Base-by-base conservation (phyloP, 805 yeast species). In the Saturnispora galanensis region DNA sequence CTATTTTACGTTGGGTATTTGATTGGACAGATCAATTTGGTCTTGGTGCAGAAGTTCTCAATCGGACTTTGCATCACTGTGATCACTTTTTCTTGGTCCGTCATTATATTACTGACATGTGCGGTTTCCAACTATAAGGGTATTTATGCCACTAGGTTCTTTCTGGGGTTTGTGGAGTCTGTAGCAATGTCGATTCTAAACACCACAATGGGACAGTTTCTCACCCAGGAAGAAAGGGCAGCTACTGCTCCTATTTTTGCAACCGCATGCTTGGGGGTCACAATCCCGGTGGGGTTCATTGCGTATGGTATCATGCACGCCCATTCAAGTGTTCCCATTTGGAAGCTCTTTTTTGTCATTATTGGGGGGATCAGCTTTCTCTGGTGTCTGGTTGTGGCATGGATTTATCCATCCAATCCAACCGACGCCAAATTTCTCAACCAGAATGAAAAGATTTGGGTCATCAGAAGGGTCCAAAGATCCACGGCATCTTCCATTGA, bases 341-440 rank as follows among this genome's bases (percentile, higher is more conserved):
- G 84, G 83, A 71, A 73, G 51, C 55, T 79, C 13, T 69, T 77
- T 45, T 72, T 70, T 59, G 69, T 79, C 31, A 71, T 77, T 41
- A 67, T 74, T 44, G 86, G 84, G 40, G 71, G 76, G 11, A 56
- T 74, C 35, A 74, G 84, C 0, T 61, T 77, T 17, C 21, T 70
- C 16, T 47, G 68, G 32, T 56, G 69, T 2, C 36, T 65, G 2
- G 38, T 63, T 4, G 56, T 69, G 3, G 54, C 58, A 42, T 65
- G 66, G 47, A 41, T 66, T 16, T 78, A 75, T 52, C 85, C 84
- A 35, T 67, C 71, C 47, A 74, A 77, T 55, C 84, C 84, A 12
- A 57, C 78, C 0, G 67, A 63, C 48, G 77, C 77, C 5, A 64
- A 58, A 46, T 73, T 73, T 50, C 62, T 79, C 39, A 48, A 69